phyloP scores from a whole-genome alignment of 805 yeast species.

The Lachancea quebecensis region DNA sequence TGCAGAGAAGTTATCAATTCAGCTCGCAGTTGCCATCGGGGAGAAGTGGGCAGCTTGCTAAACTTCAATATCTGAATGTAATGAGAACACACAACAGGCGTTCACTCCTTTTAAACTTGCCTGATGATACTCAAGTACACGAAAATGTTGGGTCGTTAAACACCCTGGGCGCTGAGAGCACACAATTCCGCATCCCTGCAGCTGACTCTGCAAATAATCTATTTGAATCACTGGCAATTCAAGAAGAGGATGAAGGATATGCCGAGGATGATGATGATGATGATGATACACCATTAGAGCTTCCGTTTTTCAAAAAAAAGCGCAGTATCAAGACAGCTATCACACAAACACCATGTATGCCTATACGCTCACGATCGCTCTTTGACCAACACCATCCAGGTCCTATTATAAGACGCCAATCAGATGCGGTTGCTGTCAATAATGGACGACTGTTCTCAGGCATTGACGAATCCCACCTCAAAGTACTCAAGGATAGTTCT shows the following conservation, averaged over 20 bases:
- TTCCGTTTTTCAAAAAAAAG: constrained; percentile 15
- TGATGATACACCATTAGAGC: constrained; percentile 21
- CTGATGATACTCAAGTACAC: background rate
- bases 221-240: constrained; percentile 4
- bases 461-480: background rate
- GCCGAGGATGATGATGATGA: constrained; percentile 29
- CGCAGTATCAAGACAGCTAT: background rate
- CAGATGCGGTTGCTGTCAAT: background rate
- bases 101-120: background rate
- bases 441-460: background rate
- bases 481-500: background rate
- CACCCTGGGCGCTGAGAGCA: constrained; percentile 14
- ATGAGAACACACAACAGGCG: constrained; percentile 4
- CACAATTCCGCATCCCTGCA: constrained; percentile 5
- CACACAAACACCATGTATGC: background rate
- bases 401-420: background rate
- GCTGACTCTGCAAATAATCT: constrained; percentile 2
- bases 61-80: constrained; percentile 8
- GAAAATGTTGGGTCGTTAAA: constrained; percentile 20
- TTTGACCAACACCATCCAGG: constrained; percentile 5
- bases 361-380: constrained; percentile 2
- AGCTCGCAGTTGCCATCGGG: constrained; percentile 1
- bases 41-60: constrained; percentile 1
- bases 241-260: constrained; percentile 24
- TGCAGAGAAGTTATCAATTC: constrained; percentile 11